Evolutionary conservation across 2,329 filamentous ascomycete genomes (phyloP), one percentile per base, ranked within the genome.

Genomic region (Penicillium sp.): DNA sequence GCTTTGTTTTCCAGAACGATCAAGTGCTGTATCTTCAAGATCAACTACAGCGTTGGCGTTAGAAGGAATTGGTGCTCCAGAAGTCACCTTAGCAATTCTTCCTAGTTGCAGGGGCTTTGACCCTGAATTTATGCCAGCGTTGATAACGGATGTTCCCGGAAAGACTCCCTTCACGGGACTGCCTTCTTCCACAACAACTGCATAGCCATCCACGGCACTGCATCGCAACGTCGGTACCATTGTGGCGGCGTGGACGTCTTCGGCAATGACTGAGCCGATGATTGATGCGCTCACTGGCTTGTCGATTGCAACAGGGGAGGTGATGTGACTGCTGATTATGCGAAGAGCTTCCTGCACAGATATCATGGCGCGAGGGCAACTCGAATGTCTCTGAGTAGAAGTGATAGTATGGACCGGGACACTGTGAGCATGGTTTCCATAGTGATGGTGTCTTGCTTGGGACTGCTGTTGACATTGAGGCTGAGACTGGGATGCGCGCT

Each of bases 161-260:
- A 45, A 45, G 32, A 22, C 93, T 13, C 88, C 91, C 80, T 96
- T 97, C 82, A 95, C 97, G 61, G 97, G 79, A 73, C 89, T 93
- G 54, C 90, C 91, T 67, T 96, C 90, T 60, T 88, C 83, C 1
- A 97, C 92, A 24, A 91, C 84, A 0, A 95, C 83, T 2, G 94
- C 94, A 68, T 99, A 99, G 1, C 93, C 93, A 70, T 99, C 93
- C 1, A 97, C 93, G 34, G 96, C 97, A 68, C 92, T 97, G 10
- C 93, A 93, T 53, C 91, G 81, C 73, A 95, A 97, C 0, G 92
- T 92, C 0, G 93, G 94, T 0, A 97, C 92, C 10, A 88, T 84
- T 68, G 96, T 92, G 4, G 75, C 75, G 0, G 94, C 90, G 32
- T 79, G 82, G n/a, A 97, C 87, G 61, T 96, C 88, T 67, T 91